phyloP scores from a whole-genome alignment of 805 yeast genomes.

The Pichia sporocuriosa region DNA sequence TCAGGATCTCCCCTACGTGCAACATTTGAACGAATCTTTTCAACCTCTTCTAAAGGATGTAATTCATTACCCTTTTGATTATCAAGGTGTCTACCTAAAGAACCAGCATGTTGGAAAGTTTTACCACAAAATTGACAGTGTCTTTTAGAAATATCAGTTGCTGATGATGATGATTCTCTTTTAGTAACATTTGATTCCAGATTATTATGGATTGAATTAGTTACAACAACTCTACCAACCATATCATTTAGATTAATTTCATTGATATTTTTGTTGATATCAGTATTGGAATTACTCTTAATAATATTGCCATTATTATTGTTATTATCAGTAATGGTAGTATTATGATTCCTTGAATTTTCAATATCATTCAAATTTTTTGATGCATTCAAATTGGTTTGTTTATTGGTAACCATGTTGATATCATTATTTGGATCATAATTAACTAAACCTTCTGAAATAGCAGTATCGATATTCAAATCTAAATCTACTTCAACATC shows the following conservation, averaged over 20 bases:
- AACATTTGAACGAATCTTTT: conserved; percentile 40
- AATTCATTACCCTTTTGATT: conserved; percentile 43
- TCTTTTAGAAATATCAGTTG: neutral
- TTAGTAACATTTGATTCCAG: too few species aligned
- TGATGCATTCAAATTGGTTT: neutral
- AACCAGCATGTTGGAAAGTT: conserved; percentile 50
- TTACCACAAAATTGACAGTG: conserved; percentile 44
- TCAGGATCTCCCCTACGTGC: conserved; percentile 45
- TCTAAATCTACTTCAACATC: conserved; percentile 3
- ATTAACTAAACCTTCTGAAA: conserved; percentile 4
- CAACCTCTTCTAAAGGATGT: conserved; percentile 47
- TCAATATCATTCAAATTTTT: neutral
- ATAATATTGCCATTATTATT: neutral
- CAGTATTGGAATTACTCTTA: too few species aligned
- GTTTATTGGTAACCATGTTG: neutral
- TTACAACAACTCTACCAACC: too few species aligned
- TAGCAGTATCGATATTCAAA: conserved; percentile 3
- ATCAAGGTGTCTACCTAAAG: conserved; percentile 55
- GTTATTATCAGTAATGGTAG: too few species aligned
- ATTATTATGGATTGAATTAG: too few species aligned
- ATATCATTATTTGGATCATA: neutral
- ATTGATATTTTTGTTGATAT: too few species aligned
- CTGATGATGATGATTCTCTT: neutral
- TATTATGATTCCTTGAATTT: neutral
- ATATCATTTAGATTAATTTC: too few species aligned